Base-by-base conservation (phyloP, 805 yeast species). In the Kodamaea kaohsiungensis region DNA sequence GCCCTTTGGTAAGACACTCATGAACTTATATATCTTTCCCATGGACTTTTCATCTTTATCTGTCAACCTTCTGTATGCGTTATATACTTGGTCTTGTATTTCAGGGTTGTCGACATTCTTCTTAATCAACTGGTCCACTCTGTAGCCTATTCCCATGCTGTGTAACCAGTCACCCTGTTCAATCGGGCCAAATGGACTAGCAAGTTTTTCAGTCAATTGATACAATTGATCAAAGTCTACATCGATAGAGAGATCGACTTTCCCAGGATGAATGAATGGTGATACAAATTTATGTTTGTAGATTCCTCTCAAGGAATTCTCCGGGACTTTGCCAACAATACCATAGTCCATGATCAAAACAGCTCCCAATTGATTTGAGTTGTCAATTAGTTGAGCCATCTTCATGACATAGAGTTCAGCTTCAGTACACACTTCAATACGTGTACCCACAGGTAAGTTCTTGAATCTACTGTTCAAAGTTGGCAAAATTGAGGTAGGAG, bases 161-260 rank as follows among this genome's bases (percentile, higher is more conserved):
- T 87, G 87, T 17, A 90, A 75, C 85, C 91, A 90, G 63, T 87
- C 89, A 6, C 91, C 93, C 64, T 90, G 96, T 43, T 84, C 85
- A 1, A 77, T 79, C 0, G 91, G 88, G 0, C 90, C 92, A 55
- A 73, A 75, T 56, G 50, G 75, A 64, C 19, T 60, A 49, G 62
- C 10, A 62, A 62, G 35, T 56, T 59, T 54, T 18, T 58, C 63
- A 48, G 43, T 58, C 53, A 48, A 53, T 46, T 16, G 76, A 66
- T 42, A 70, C 51, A 90, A 67, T 19, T 87, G 86, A 27, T 76
- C 79, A 65, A 90, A 90, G 66, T 90, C 96, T 10, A 90, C 96
- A 65, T 90, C 96, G 0, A 87, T 86, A 0, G 96, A 88, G 30
- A 90, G 73, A 70, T 90, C 96, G 2, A 88, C 92, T 37, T 83